Conservation (phyloP, 163 green algal genomes). For the Trebouxia gelatinosa region DNA sequence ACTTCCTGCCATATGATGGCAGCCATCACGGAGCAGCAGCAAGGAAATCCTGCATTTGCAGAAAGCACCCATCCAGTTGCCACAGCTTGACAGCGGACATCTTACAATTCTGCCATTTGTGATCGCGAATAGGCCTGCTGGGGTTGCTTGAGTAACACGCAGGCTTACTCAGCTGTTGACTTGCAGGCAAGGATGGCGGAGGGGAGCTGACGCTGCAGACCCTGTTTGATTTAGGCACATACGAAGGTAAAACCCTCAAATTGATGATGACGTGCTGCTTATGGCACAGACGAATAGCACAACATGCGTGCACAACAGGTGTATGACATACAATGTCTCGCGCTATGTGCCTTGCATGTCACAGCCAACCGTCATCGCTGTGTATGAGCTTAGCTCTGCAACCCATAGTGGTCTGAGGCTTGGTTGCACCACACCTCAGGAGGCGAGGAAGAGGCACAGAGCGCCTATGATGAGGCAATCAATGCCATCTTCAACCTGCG, state of each 20-base stretch:
- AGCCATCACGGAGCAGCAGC: background rate
- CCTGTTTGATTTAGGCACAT: background rate
- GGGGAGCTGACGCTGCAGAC: background rate
- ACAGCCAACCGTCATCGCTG: background rate
- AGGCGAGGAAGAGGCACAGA: constrained; percentile 1
- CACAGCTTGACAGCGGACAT: background rate
- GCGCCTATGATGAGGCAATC: constrained; percentile 5
- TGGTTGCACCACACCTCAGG: background rate
- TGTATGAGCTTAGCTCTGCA: background rate
- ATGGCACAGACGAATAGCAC: background rate
- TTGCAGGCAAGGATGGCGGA: background rate
- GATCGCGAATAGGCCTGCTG: background rate
- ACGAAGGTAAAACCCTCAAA: background rate
- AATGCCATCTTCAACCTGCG: constrained; percentile 9
- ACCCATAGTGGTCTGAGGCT: background rate
- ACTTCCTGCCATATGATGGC: too few relatives aligned
- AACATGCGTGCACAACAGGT: background rate
- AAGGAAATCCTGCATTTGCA: too few relatives aligned
- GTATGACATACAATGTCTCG: background rate
- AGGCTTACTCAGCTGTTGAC: background rate
- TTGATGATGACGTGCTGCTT: background rate
- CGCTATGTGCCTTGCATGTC: background rate
- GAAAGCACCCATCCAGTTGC: background rate
- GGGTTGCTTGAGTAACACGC: background rate
- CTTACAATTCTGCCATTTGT: background rate